Evolutionary conservation across 305 asterid species (phyloP).

Genomic region (Petunia hybrid): DNA sequence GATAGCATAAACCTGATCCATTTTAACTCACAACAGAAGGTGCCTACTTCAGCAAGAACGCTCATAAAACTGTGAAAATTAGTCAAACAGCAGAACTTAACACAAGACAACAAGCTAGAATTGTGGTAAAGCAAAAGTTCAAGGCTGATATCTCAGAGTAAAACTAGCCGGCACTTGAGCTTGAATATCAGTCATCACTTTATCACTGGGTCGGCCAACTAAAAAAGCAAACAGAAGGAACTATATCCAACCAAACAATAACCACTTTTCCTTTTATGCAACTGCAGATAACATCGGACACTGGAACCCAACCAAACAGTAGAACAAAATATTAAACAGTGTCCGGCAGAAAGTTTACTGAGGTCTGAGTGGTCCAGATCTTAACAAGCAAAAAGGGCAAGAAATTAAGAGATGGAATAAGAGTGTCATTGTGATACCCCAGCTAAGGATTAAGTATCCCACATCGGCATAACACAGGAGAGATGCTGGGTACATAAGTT

Average conservation of each 20-base stretch:
- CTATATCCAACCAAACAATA: too few species aligned
- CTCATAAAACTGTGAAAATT: not conserved
- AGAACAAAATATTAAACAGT: slow-evolving; percentile 4
- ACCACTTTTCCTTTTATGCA: not conserved
- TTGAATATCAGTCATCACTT: slow-evolving; percentile 15
- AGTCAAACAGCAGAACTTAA: slow-evolving; percentile 15
- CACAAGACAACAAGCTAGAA: slow-evolving; percentile 3
- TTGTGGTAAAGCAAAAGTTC: not conserved
- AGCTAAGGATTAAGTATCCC: too few species aligned
- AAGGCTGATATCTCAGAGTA: slow-evolving; percentile 20
- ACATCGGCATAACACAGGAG: too few species aligned
- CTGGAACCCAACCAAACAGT: slow-evolving; percentile 9
- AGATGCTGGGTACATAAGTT: too few species aligned
- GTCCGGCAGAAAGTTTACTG: slow-evolving; percentile 23
- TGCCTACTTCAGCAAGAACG: slow-evolving; percentile 22
- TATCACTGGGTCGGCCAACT: slow-evolving; percentile 6
- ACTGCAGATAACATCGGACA: not conserved
- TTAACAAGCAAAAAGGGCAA: slow-evolving; percentile 19
- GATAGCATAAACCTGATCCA: slow-evolving; percentile 19
- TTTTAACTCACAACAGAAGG: slow-evolving; percentile 24
- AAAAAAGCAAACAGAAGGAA: slow-evolving; percentile 20
- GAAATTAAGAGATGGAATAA: slow-evolving; percentile 17
- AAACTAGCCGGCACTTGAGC: slow-evolving; percentile 23
- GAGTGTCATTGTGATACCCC: not conserved
- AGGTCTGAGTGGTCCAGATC: not conserved